A percentile compares a stretch with the other conserved stretches of the same genome.
phyloP scores from a whole-genome alignment of 257 asterid species.

The Nicotiana paniculata region DNA sequence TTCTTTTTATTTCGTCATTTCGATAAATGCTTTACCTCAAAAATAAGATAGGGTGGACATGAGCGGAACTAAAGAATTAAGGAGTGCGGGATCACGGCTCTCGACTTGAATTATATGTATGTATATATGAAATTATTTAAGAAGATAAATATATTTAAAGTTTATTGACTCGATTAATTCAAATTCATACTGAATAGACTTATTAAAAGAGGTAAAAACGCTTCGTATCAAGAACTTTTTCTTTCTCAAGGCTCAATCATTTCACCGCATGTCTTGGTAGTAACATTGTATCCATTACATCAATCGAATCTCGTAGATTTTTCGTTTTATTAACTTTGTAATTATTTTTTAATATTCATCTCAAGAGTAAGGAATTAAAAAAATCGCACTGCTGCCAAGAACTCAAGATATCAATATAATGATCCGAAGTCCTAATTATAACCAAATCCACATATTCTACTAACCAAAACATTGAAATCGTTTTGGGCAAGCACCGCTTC shows the following conservation, averaged over 20 bases:
- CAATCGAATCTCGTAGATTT: too few relatives aligned
- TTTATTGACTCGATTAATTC: too few relatives aligned
- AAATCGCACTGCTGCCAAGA: too few relatives aligned
- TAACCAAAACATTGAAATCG: background rate
- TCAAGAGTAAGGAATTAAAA: too few relatives aligned
- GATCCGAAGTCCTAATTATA: background rate
- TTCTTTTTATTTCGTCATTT: too few relatives aligned
- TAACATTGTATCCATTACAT: too few relatives aligned
- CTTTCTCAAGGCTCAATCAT: background rate
- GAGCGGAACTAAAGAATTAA: background rate
- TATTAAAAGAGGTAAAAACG: background rate
- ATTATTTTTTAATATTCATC: too few relatives aligned
- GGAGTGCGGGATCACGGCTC: too few relatives aligned
- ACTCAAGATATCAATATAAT: background rate
- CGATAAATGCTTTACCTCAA: background rate
- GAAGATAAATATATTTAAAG: too few relatives aligned
- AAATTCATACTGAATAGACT: too few relatives aligned
- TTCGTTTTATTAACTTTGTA: background rate
- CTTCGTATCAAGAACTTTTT: background rate
- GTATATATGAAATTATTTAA: background rate
- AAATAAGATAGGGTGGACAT: background rate
- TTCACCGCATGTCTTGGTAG: too few relatives aligned
- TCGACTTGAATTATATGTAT: too few relatives aligned
- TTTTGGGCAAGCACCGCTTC: background rate
- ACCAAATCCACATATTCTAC: background rate